Evolutionary conservation across 768 basidiomycete genomes (phyloP), one percentile per base, ranked within the genome.

Genomic region (Lactifluus subvellereus): DNA sequence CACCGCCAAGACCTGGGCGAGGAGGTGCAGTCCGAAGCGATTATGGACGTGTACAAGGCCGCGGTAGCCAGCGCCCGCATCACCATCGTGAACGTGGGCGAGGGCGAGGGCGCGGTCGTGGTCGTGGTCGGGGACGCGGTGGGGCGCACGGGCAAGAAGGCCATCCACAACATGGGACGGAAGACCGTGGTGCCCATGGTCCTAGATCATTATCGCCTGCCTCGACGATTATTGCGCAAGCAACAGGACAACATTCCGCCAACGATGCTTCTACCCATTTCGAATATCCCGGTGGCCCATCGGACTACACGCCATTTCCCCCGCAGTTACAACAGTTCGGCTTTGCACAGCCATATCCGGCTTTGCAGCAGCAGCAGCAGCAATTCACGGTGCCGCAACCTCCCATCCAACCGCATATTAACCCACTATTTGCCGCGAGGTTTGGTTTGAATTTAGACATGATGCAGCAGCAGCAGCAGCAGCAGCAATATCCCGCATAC

Each of bases 401-500:
- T 35, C 70, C 77, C 70, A 77, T 90, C n/a, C 88, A 90, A 66
- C 90, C 90, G 6, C 90, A 92, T 69, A 91, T 92, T 62, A 91
- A 92, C 68, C 90, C 90, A 9, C 80, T 85, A 11, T 91, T 92
- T 72, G 87, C 88, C 14, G 80, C 82, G 37, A 75, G 76, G 33
- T 87, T 89, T 65, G 87, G 84, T 30, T 71, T 85, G 60, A 75
- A 78, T 54, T 64, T 80, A 63, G 73, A 69, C 60, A 70, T 70
- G 56, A 57, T 60, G 61, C 64, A 62, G 30, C 53, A 38, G 16
- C 63, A 55, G 30, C 53, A 38, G 16, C 63, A 55, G 52, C 60
- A 54, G 53, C 70, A 64, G 30, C 45, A 49, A n/a, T 61, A 66
- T 49, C 22, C 11, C 7, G 54, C 48, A 13, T 71, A 68, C 47